A percentile compares a stretch with the other conserved stretches of the same genome.
These are phyloP conservation scores for Xylariaceae sp. DNA, from an alignment of 2,329 filamentous ascomycete species.

Conservation along the genomic window DNA sequence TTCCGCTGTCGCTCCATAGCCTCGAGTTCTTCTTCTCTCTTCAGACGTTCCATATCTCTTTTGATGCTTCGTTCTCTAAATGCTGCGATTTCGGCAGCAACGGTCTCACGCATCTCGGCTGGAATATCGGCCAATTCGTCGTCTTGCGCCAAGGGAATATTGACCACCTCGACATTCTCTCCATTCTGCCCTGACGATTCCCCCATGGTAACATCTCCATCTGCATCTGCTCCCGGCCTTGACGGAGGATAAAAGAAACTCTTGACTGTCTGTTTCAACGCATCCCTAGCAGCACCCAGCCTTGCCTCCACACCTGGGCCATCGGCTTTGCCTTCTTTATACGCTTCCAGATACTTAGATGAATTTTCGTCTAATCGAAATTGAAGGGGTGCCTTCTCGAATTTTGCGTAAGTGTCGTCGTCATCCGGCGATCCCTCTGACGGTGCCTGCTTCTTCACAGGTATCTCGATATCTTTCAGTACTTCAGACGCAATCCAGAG, in stretches of 20 bases:
- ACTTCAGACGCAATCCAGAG: constrained; percentile 84
- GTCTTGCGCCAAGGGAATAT: constrained; percentile 83
- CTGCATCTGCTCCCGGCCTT: constrained; percentile 56
- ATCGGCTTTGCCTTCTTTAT: constrained; percentile 68
- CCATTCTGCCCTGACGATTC: constrained; percentile 58
- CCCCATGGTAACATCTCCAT: constrained; percentile 72
- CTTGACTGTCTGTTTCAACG: constrained; percentile 68
- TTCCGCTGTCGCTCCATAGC: constrained; percentile 78
- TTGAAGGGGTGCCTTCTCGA: constrained; percentile 72
- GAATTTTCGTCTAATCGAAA: constrained; percentile 83
- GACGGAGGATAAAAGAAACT: constrained; percentile 71
- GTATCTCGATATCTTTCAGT: constrained; percentile 79
- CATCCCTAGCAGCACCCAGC: constrained; percentile 68
- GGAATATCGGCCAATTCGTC: constrained; percentile 96
- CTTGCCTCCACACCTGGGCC: constrained; percentile 66
- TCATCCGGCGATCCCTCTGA: constrained; percentile 45
- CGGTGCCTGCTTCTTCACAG: constrained; percentile 71
- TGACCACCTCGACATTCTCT: constrained; percentile 80
- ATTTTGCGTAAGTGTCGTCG: constrained; percentile 51
- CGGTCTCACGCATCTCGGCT: constrained; percentile 92
- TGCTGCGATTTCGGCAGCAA: constrained; percentile 89
- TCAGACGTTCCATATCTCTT: constrained; percentile 83
- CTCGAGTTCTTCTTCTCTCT: constrained; percentile 90
- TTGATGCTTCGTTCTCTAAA: constrained; percentile 91
- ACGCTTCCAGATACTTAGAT: constrained; percentile 82